Base-by-base conservation (phyloP, 345 rosid species). In the Mercurialis annua region DNA sequence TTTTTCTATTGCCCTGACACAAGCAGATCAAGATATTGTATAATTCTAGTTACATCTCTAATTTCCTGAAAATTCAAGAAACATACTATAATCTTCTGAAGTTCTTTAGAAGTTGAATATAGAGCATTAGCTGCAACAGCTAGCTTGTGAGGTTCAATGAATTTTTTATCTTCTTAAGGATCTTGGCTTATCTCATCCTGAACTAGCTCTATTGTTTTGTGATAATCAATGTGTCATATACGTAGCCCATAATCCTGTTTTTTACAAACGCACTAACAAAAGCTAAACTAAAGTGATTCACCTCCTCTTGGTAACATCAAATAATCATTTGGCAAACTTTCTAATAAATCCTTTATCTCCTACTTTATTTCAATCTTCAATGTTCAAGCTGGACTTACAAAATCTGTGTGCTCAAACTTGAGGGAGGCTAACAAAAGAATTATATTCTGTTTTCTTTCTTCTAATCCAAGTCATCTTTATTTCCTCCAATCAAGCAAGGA, bases 131-230 rank as follows among this genome's bases (percentile, higher is more conserved):
- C 61, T 5, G 10, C 42, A 1, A n/a, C n/a, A n/a, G n/a, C 0
- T 26, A 17, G 30, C 61, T 21, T 56, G 61, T 56, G 61, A 56
- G 29, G n/a, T 56, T 30, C 20, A 27, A 27, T 56, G 61, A 21
- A 16, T 56, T 3, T 14, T 27, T 2, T 27, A 27, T 0, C 16
- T 56, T 12, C 1, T 56, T 10, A 14, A 0, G 4, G 61, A 56
- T 31, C 16, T 56, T 2, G 12, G 38, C 11, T 7, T 56, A 20
- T 2, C 36, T n/a, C 61, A 56, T 30, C n/a, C 61, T 1, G 17
- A 56, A 5, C 11, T 38, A 4, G 9, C 42, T 10, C 0, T 12
- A 8, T 4, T 29, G 3, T 56, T 27, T 27, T 56, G 4, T 17
- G 61, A 56, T 20, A 56, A 56, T 14, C 38, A 27, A 14, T 27